Evolutionary conservation across 495 filamentous ascomycete genomes (phyloP), one percentile per base, ranked within the genome.

Genomic region (Lophiotrema nucula): DNA sequence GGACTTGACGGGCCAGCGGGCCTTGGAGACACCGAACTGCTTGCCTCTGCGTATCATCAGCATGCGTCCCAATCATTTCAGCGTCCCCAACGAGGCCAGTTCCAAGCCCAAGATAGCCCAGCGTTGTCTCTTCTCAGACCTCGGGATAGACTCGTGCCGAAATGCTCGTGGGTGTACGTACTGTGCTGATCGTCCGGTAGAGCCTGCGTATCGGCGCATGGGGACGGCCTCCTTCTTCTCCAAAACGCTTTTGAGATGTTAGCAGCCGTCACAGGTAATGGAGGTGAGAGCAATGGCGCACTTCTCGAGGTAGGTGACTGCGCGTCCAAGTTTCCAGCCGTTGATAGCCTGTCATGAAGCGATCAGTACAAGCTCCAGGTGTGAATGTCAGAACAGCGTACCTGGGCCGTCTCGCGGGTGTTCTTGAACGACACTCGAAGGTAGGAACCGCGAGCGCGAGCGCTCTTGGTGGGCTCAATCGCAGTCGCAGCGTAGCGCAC

Each of bases 401-500:
- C n/a, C n/a, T n/a, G n/a, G 54, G 93, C 95, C 64, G 93, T 96
- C 82, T 99, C 95, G 73, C 92, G 89, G 76, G 93, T 97, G 85
- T 98, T 97, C 85, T 97, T 97, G 88, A 96, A 97, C 68, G 88
- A 93, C 72, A 96, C 91, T 70, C 93, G 92, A 66, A 99, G 89
- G 84, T 97, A 97, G 74, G 92, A 88, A 75, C 95, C 95, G 76
- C 92, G 90, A 71, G 92, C 85, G 79, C 91, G 90, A 75, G 93
- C 95, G 76, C 89, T 95, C 83, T 97, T 98, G 65, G 84, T 82
- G 73, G 87, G 79, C 68, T 88, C 79, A 76, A 95, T 91, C 72
- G 89, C 81, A 70, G 86, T 89, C 70, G 88, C 89, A 80, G 91
- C 90, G 91, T 98, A 97, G 78, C 93, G 92, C 81, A 97, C 93